Evolutionary conservation across 768 basidiomycete species (phyloP), one percentile per base, ranked within the genome.

Genomic region (Pholiota conissans): DNA sequence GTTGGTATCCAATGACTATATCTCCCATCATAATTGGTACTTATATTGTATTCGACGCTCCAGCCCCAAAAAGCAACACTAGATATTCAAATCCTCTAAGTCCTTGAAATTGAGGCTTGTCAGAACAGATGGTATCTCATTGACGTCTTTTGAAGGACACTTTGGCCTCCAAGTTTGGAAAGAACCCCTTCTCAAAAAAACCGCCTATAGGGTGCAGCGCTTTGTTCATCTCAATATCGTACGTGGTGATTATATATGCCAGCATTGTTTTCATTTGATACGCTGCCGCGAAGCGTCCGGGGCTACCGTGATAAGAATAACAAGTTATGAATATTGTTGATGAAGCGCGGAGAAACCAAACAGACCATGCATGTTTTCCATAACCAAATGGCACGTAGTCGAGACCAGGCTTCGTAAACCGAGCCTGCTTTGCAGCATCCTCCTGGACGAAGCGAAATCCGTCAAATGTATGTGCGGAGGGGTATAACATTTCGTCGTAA

Each of bases 251-350:
- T 3, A 83, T 42, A 52, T 79, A 70, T 2, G 79, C 80, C 32
- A 83, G 53, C 66, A 84, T 74, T 0, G 72, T 64, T 62, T 84
- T 83, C 59, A 85, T 61, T 50, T 77, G 71, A 26, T 65, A 70
- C 2, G 73, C 73, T 5, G 79, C 79, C 54, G 80, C 73, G 67
- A 83, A 81, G 0, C 82, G 73, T 3, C 79, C 81, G 20, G 80
- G 76, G 51, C 76, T 69, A 34, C 11, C 4, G 20, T 35, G 14
- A 24, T n/a, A n/a, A n/a, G 24, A 29, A 27, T 6, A 32, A 13
- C 13, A 32, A 32, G 30, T 32, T 6, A 32, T n/a, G n/a, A n/a
- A n/a, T n/a, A n/a, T n/a, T n/a, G 30, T 6, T 32, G 7, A 32
- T 32, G 7, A 13, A 6, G 7, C 13, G 30, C 30, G 30, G 6